Conservation (phyloP, 129 eudicot species). For the Escallonia rubra region DNA sequence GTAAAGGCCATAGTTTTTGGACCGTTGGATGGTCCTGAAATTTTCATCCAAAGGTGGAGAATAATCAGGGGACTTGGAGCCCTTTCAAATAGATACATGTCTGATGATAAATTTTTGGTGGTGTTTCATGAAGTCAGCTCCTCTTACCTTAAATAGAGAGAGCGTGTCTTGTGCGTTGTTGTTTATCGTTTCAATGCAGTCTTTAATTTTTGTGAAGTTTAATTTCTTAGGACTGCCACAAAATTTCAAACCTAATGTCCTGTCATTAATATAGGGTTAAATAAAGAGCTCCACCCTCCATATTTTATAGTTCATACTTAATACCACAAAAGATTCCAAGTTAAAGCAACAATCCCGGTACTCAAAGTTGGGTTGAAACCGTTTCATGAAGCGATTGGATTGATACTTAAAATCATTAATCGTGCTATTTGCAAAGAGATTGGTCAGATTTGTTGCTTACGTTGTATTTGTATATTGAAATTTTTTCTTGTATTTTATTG, state of each 20-base stretch:
- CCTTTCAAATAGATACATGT: not conserved
- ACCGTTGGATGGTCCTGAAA: not conserved
- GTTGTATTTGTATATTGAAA: no score
- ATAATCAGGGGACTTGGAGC: not conserved
- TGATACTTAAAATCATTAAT: no score
- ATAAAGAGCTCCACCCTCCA: no score
- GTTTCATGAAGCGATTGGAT: no score
- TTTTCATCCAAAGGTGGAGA: conserved; percentile 9
- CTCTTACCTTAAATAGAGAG: not conserved
- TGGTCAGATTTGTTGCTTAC: no score
- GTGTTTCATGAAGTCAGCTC: conserved; percentile 12
- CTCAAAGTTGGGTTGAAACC: no score
- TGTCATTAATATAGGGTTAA: no score
- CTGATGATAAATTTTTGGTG: not conserved
- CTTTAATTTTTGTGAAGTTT: conserved; percentile 1
- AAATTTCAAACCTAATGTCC: not conserved
- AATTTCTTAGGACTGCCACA: not conserved
- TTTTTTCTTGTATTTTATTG: no score
- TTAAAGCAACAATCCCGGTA: no score
- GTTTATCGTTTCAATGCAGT: conserved; percentile 12
- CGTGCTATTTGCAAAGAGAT: no score
- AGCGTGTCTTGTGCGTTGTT: conserved; percentile 32
- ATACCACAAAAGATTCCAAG: no score
- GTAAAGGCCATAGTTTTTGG: not conserved
- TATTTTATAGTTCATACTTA: no score